phyloP scores from a whole-genome alignment of 1,284 basidiomycete species.

The Tranzscheliella williamsii region DNA sequence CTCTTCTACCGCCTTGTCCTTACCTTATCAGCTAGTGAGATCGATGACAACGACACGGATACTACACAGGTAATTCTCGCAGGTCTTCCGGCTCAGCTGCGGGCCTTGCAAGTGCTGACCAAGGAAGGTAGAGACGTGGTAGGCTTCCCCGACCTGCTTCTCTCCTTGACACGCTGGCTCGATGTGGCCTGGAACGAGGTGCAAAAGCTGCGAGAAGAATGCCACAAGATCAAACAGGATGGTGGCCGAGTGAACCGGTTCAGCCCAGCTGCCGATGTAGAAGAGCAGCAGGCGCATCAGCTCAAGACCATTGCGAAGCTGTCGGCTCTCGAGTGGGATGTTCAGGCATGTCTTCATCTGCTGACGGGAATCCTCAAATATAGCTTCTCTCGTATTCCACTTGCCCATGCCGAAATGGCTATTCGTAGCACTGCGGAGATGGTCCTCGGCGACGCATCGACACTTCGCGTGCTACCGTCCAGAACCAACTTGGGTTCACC shows the following conservation, averaged over 20 bases:
- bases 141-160: conserved; percentile 46
- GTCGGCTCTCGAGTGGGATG: conserved; percentile 41
- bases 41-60: conserved; percentile 27
- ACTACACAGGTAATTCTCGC: conserved; percentile 21
- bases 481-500: conserved; percentile 23
- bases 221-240: conserved; percentile 14
- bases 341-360: conserved; percentile 44
- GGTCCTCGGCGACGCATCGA: conserved; percentile 25
- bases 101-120: conserved; percentile 52
- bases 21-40: conserved; percentile 26
- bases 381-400: conserved; percentile 47
- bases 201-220: conserved; percentile 35
- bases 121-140: conserved; percentile 53
- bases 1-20: conserved; percentile 50
- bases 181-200: conserved; percentile 45
- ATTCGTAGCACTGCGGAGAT: conserved; percentile 38
- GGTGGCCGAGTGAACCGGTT: conserved; percentile 4
- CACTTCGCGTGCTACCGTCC: conserved; percentile 12
- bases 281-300: conserved; percentile 8
- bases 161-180: conserved; percentile 44
- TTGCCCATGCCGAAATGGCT: conserved; percentile 41
- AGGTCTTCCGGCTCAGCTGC: conserved; percentile 41
- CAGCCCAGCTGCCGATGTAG: conserved; percentile 3
- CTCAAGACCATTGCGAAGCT: conserved; percentile 9
- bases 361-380: conserved; percentile 55